Evolutionary conservation across 2,329 filamentous ascomycete genomes (phyloP).

Genomic region (Xylaria sp.): DNA sequence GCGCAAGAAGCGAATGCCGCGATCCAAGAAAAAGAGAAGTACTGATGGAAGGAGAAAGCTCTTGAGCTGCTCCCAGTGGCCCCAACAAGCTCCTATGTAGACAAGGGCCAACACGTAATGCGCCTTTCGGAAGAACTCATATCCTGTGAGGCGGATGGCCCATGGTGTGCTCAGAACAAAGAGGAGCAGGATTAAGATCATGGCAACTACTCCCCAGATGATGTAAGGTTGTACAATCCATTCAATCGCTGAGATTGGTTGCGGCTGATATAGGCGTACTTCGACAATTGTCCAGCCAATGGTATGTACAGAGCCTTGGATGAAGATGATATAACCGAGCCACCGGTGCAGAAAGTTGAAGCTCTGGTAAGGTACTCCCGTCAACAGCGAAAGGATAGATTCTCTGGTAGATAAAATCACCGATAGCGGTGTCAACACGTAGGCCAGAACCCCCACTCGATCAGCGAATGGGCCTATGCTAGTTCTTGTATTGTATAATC

Average conservation of each 20-base stretch:
- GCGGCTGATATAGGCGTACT: slow-evolving; percentile 74
- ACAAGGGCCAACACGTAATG: slow-evolving; percentile 79
- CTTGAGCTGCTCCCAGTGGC: slow-evolving; percentile 74
- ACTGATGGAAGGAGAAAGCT: slow-evolving; percentile 77
- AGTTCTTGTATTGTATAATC: slow-evolving; percentile 71
- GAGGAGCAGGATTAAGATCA: slow-evolving; percentile 70
- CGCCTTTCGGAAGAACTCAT: slow-evolving; percentile 80
- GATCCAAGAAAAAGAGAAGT: slow-evolving; percentile 73
- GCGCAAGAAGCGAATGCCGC: slow-evolving; percentile 67
- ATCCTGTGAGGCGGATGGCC: slow-evolving; percentile 74
- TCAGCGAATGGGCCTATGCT: slow-evolving; percentile 75
- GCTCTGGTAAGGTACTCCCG: slow-evolving; percentile 78
- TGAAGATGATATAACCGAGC: slow-evolving; percentile 77
- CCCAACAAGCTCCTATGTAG: slow-evolving; percentile 81
- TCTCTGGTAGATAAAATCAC: slow-evolving; percentile 75
- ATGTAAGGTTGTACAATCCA: slow-evolving; percentile 76
- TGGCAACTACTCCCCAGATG: slow-evolving; percentile 77
- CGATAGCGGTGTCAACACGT: slow-evolving; percentile 77
- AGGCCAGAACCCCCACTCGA: slow-evolving; percentile 76
- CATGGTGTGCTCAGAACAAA: slow-evolving; percentile 67
- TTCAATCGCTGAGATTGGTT: slow-evolving; percentile 66
- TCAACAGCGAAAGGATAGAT: slow-evolving; percentile 74
- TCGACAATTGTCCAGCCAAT: slow-evolving; percentile 77
- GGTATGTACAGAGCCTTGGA: slow-evolving; percentile 75
- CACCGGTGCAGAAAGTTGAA: slow-evolving; percentile 84